phyloP scores from a whole-genome alignment of 2,329 filamentous ascomycete genomes.

The Zymoseptoria pseudotritici region DNA sequence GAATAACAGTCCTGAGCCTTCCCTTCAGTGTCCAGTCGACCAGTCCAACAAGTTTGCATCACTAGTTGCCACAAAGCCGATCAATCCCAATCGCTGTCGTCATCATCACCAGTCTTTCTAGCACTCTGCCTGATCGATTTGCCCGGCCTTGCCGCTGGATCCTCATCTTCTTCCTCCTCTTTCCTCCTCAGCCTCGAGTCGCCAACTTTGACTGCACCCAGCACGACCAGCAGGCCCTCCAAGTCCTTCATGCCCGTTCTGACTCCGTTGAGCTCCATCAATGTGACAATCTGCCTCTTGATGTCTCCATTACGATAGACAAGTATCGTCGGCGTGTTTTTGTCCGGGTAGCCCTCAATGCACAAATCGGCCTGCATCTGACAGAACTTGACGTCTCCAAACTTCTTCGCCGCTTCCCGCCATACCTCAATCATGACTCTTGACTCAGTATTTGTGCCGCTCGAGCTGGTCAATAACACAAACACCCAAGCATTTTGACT shows the following conservation, averaged over 20 bases:
- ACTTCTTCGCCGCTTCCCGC: constrained; percentile 74
- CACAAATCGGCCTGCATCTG: constrained; percentile 88
- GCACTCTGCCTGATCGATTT: constrained; percentile 17
- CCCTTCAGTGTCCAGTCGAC: not conserved
- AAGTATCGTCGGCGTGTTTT: constrained; percentile 88
- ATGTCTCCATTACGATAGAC: constrained; percentile 92
- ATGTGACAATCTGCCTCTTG: constrained; percentile 81
- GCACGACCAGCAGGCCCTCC: constrained; percentile 71
- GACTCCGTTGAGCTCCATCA: constrained; percentile 68
- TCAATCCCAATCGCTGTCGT: constrained; percentile 54
- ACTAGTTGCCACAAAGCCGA: not conserved
- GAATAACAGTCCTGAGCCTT: too few relatives aligned
- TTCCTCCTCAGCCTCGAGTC: constrained; percentile 68
- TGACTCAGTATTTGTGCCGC: constrained; percentile 77
- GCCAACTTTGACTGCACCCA: constrained; percentile 69
- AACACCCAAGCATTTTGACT: constrained; percentile 62
- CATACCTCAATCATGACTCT: constrained; percentile 77
- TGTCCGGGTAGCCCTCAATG: constrained; percentile 92
- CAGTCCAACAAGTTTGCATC: not conserved
- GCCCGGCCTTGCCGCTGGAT: constrained; percentile 3
- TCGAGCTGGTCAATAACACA: constrained; percentile 73
- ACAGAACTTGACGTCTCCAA: constrained; percentile 94
- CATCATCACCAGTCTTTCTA: constrained; percentile 34
- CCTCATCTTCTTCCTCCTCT: constrained; percentile 50
- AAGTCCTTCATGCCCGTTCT: constrained; percentile 59